Evolutionary conservation across 306 rosid genomes (phyloP).

Genomic region (Prunus mira): DNA sequence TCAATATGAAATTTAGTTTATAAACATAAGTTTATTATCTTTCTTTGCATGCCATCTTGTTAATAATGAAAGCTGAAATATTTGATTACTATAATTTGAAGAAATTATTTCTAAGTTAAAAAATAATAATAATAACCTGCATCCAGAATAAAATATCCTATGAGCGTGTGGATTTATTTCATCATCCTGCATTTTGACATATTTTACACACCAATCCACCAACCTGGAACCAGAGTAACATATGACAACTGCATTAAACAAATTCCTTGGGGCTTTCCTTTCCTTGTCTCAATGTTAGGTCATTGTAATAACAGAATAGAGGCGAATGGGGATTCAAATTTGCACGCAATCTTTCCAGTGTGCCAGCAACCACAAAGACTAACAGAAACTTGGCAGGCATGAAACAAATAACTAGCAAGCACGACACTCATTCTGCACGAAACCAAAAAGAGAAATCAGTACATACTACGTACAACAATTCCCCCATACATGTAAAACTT

Average conservation of each 20-base stretch:
- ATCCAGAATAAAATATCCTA: constrained; percentile 72
- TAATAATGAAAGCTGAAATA: neutral
- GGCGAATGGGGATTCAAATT: neutral
- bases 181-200: constrained; percentile 44
- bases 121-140: constrained; percentile 53
- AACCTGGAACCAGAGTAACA: constrained; percentile 48
- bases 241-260: constrained; percentile 11
- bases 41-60: neutral
- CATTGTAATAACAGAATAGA: neutral
- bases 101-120: neutral
- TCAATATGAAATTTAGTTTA: neutral
- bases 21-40: neutral
- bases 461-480: neutral
- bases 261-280: neutral
- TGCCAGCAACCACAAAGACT: constrained; percentile 42
- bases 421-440: constrained; percentile 84
- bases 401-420: constrained; percentile 84
- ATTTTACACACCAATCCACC: constrained; percentile 65
- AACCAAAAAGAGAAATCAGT: constrained; percentile 8
- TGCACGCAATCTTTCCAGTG: constrained; percentile 54
- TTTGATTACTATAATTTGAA: neutral
- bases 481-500: neutral
- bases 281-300: neutral
- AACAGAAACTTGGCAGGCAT: constrained; percentile 63
- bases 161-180: constrained; percentile 59